These are phyloP conservation scores for Keithomyces neogunnii DNA, from an alignment of 2,329 filamentous ascomycete genomes.

Conservation along the genomic window DNA sequence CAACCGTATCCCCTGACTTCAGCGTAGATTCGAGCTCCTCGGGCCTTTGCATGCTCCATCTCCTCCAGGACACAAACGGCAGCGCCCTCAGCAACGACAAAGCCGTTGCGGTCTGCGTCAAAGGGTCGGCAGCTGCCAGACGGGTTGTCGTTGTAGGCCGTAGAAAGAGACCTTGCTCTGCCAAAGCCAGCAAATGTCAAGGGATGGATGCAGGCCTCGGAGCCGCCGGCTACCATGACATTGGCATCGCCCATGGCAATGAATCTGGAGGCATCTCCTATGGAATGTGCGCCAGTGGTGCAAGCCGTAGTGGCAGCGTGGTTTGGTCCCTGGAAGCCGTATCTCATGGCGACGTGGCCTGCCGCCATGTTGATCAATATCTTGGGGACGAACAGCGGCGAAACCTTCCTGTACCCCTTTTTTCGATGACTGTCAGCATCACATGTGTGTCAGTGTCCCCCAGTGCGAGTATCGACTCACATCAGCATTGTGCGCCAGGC, in stretches of 20 bases:
- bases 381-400: slow-evolving; percentile 85
- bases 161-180: slow-evolving; percentile 76
- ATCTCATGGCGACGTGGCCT: slow-evolving; percentile 88
- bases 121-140: slow-evolving; percentile 74
- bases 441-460: background rate
- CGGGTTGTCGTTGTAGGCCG: slow-evolving; percentile 67
- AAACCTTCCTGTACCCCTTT: slow-evolving; percentile 86
- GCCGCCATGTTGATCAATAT: slow-evolving; percentile 92
- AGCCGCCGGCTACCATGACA: slow-evolving; percentile 92
- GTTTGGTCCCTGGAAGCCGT: slow-evolving; percentile 84
- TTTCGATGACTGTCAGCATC: background rate
- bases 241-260: slow-evolving; percentile 87
- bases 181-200: slow-evolving; percentile 88
- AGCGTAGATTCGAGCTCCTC: slow-evolving; percentile 78
- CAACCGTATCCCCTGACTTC: slow-evolving; percentile 85
- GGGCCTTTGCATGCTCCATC: slow-evolving; percentile 72
- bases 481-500: slow-evolving; percentile 63
- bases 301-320: slow-evolving; percentile 91
- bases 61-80: slow-evolving; percentile 86
- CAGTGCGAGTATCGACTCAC: slow-evolving; percentile 36
- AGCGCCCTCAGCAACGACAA: slow-evolving; percentile 89
- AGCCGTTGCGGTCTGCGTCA: slow-evolving; percentile 69
- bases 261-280: slow-evolving; percentile 89
- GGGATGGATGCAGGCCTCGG: slow-evolving; percentile 93
- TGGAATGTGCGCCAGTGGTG: slow-evolving; percentile 89